Base-by-base conservation (phyloP, 768 basidiomycete genomes). In the Lyophyllum shimeji region DNA sequence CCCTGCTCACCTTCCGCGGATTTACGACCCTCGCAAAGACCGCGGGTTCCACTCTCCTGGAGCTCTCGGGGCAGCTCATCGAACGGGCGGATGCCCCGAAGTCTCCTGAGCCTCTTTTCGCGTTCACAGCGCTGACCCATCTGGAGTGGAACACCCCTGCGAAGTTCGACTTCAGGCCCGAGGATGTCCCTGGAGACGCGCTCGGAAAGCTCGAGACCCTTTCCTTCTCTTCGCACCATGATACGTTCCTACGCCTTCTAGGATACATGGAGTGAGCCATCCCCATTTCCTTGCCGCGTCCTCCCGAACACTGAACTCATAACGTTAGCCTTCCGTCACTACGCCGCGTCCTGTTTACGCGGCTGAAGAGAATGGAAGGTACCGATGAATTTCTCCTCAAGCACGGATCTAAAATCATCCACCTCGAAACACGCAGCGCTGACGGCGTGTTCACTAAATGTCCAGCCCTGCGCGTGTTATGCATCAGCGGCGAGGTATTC, bases 341-440 rank as follows among this genome's bases (percentile, higher is more conserved):
- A 3, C 52, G 29, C n/a, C 43, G 45, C 20, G 52, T 46, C 9
- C 15, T 3, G 3, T 45, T 53, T 18, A 23, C 29, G 18, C 33
- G 24, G 37, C 7, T 11, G 18, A 21, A 2, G 13, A n/a, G 13
- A 46, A 53, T 46, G 21, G 29, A 1, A 2, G 50, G 40, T 6
- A 27, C 23, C 11, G 25, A 17, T 11, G 50, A 52, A 8, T 43
- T 44, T 31, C 31, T 48, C 15, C 25, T 40, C 9, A 43, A 25
- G n/a, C 56, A 57, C n/a, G 56, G 56, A 3, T 29, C 45, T 7
- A 57, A 57, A 21, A 15, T 57, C 9, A 33, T 52, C 20, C 20
- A 31, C 21, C 37, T 53, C 3, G 57, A 58, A 48, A 50, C 43
- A 7, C 20, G 44, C 20, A 5, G 7, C 25, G 37, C 52, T 18